A percentile compares a stretch with the other conserved stretches of the same genome.
Conservation (phyloP, 164 flowering plant species). For the Aristolochia contorta region DNA sequence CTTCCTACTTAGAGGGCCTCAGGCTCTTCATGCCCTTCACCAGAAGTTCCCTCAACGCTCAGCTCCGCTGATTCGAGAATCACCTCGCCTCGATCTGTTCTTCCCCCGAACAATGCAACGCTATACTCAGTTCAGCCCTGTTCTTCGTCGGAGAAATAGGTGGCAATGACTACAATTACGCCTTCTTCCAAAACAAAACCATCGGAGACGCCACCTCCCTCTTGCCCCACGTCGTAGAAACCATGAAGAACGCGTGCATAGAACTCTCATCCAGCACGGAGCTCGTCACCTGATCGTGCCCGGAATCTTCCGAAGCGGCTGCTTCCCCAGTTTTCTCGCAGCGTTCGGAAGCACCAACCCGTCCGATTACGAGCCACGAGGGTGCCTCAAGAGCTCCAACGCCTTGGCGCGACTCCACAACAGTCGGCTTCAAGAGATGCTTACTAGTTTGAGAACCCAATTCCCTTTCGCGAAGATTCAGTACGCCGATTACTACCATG, state of each 20-base stretch:
- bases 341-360: no score
- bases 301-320: not conserved
- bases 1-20: not conserved
- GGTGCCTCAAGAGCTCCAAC: not conserved
- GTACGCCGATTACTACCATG: no score
- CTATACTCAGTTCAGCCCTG: not conserved
- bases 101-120: not conserved
- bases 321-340: no score
- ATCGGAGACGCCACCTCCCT: not conserved
- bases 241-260: not conserved
- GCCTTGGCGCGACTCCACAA: not conserved
- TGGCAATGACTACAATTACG: constrained; percentile 3
- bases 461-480: not conserved
- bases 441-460: not conserved
- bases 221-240: not conserved
- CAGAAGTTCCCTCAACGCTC: no score
- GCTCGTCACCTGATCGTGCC: not conserved
- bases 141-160: constrained; percentile 6
- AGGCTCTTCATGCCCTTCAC: not conserved
- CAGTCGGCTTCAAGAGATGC: not conserved
- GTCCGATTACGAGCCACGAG: not conserved
- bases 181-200: no score
- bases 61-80: not conserved
- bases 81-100: not conserved
- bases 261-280: not conserved